Conservation (phyloP, 106 monocot species). For the Allium cepa region DNA sequence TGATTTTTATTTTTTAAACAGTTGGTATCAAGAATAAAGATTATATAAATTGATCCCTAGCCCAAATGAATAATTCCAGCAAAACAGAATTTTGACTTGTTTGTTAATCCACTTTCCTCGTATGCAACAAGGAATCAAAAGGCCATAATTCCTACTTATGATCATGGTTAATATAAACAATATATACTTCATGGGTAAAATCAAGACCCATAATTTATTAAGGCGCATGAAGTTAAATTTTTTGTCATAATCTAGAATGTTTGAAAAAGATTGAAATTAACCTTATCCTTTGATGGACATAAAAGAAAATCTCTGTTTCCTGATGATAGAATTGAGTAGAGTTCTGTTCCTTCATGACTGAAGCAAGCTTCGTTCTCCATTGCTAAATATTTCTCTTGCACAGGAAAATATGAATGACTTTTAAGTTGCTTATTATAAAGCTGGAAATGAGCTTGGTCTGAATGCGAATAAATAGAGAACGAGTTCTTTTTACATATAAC, state of each 20-base stretch:
- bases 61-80: too few relatives aligned
- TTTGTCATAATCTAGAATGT: background rate
- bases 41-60: too few relatives aligned
- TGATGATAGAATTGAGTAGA: slow-evolving; percentile 27
- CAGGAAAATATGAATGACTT: background rate
- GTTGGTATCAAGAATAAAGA: background rate
- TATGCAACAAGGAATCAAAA: too few relatives aligned
- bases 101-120: too few relatives aligned
- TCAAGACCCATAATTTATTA: too few relatives aligned
- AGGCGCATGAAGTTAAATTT: background rate
- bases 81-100: too few relatives aligned
- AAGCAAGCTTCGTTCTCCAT: slow-evolving; percentile 1
- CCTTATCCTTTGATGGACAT: slow-evolving; percentile 39
- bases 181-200: background rate
- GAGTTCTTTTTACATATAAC: background rate
- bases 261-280: background rate
- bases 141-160: too few relatives aligned
- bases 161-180: too few relatives aligned
- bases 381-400: slow-evolving; percentile 1
- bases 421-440: background rate
- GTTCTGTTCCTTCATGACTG: background rate
- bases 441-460: background rate
- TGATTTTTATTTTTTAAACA: background rate
- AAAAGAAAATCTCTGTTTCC: slow-evolving; percentile 33
- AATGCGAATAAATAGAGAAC: background rate